Base-by-base conservation (phyloP, 2,329 filamentous ascomycete species). In the Macroventuria anomochaeta region DNA sequence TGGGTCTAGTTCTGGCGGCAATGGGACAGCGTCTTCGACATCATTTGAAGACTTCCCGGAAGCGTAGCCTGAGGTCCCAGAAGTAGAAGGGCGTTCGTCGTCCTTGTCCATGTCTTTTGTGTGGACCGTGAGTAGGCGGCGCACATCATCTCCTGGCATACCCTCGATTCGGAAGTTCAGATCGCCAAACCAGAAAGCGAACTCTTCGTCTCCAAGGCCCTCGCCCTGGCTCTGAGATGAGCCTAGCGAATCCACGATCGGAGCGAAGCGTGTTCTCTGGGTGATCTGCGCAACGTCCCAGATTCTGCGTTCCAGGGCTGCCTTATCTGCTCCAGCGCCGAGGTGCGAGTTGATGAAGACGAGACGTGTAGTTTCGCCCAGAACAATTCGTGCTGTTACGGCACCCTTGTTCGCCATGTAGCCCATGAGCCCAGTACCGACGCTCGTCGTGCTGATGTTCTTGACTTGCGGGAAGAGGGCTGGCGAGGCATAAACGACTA, bases 381-480 rank as follows among this genome's bases (percentile, higher is more conserved):
- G 78, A 0, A 99, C 81, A 3, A 99, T 79, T 17, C 93, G 85
- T 3, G 89, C 89, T 3, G 88, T 85, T 0, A 96, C 88, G 3
- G 90, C 93, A 1, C 95, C 95, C 73, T 99, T 99, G 74, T 99
- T 99, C 8, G 95, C 95, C 79, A 97, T 88, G 69, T 96, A 96
- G 0, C 93, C 93, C 75, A 96, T 85, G 36, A 97, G 75, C 0
- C 95, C 95, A 0, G 95, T 99, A 0, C 93, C 93, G 7, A 97
- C 88, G 52, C 85, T 88, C 4, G 87, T 87, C 1, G 88, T 92
- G 74, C 90, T 96, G 62, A 96, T 85, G 41, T 90, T 90, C 57
- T 86, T 90, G 64, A 97, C 84, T 2, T 88, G 89, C 0, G 87
- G 81, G 1, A 85, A 85, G 33, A 97, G 80, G 7, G 86, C 83